These are phyloP conservation scores for Vaccinium darrowii DNA, from an alignment of 148 eudicot species.

Conservation along the genomic window DNA sequence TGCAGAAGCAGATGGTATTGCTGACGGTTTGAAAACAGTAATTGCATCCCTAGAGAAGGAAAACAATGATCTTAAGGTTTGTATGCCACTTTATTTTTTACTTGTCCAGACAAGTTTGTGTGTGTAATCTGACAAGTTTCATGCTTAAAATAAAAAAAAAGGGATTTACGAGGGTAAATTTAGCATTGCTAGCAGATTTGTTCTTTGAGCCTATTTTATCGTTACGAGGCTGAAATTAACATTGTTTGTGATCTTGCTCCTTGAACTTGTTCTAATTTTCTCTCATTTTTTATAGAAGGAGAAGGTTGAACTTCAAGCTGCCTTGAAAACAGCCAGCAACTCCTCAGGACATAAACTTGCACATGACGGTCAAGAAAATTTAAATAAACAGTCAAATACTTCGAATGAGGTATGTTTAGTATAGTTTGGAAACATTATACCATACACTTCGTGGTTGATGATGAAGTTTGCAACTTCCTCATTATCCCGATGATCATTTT, in stretches of 20 bases:
- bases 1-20: slow-evolving; percentile 35
- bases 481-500: slow-evolving; percentile 5
- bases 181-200: neutral
- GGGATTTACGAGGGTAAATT: neutral
- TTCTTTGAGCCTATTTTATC: slow-evolving; percentile 11
- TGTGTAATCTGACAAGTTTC: neutral
- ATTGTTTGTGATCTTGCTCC: neutral
- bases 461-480: slow-evolving; percentile 7
- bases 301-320: slow-evolving; percentile 51
- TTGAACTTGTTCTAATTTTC: slow-evolving; percentile 9
- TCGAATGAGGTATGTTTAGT: slow-evolving; percentile 32
- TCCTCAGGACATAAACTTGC: slow-evolving; percentile 9
- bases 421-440: neutral
- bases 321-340: slow-evolving; percentile 31
- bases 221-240: neutral
- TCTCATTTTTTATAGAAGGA: slow-evolving; percentile 34
- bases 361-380: slow-evolving; percentile 6
- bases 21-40: slow-evolving; percentile 49
- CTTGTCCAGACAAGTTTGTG: slow-evolving; percentile 5
- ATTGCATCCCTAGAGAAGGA: slow-evolving; percentile 66
- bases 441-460: neutral
- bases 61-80: slow-evolving; percentile 67
- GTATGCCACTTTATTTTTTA: slow-evolving; percentile 7
- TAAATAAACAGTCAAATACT: slow-evolving; percentile 21
- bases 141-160: neutral